Conservation (phyloP, 1,139 yeast genomes). For the Arxiozyma slooffiae region DNA sequence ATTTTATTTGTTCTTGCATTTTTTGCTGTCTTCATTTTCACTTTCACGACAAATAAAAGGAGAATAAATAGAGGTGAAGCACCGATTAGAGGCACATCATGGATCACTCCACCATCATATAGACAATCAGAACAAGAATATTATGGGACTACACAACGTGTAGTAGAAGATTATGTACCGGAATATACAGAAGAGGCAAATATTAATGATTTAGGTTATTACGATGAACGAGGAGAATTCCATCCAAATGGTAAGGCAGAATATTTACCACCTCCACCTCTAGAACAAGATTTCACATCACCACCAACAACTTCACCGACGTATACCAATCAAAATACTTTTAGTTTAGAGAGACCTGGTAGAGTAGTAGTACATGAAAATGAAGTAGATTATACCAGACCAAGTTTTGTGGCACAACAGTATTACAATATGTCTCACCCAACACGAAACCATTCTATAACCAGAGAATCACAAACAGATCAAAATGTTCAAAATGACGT, state of each 20-base stretch:
- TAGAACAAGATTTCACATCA: slow-evolving; percentile 7
- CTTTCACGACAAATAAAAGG: slow-evolving; percentile 46
- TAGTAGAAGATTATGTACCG: slow-evolving; percentile 46
- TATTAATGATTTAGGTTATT: slow-evolving; percentile 71
- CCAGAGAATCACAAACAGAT: not conserved
- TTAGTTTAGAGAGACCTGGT: slow-evolving; percentile 6
- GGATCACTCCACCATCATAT: slow-evolving; percentile 91
- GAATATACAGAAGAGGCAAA: slow-evolving; percentile 56
- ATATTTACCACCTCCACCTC: slow-evolving; percentile 20
- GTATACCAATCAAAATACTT: not conserved
- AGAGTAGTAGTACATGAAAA: slow-evolving; percentile 1
- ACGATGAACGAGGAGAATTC: slow-evolving; percentile 58
- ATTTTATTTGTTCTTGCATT: slow-evolving; percentile 40
- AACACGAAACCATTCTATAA: not conserved
- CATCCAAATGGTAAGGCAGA: slow-evolving; percentile 27
- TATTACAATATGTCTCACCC: not conserved
- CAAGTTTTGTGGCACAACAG: slow-evolving; percentile 4
- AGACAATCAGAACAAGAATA: slow-evolving; percentile 60
- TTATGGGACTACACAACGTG: slow-evolving; percentile 32
- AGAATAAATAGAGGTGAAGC: slow-evolving; percentile 52
- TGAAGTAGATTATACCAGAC: slow-evolving; percentile 12
- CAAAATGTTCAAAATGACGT: not conserved
- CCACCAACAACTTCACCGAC: slow-evolving; percentile 3
- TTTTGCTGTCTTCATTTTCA: slow-evolving; percentile 33
- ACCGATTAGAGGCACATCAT: slow-evolving; percentile 75